phyloP scores from a whole-genome alignment of 1,284 basidiomycete genomes.

The Trichosporon coremiiforme region DNA sequence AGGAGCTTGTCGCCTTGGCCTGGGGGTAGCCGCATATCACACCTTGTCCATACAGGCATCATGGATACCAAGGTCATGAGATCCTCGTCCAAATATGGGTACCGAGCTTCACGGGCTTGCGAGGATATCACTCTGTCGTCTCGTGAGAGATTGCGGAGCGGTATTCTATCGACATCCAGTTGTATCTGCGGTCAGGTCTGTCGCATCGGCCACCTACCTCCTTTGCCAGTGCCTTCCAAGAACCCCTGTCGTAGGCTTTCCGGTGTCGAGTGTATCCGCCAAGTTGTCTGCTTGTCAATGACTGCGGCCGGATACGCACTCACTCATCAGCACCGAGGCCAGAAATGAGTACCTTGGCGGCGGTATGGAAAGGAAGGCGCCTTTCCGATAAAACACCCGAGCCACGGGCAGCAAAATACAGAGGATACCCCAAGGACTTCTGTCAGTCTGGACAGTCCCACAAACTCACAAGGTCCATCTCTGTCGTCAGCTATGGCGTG shows the following conservation, averaged over 20 bases:
- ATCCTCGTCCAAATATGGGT: conserved; percentile 81
- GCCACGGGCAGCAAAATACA: conserved; percentile 90
- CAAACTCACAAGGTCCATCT: conserved; percentile 82
- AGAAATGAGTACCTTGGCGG: conserved; percentile 80
- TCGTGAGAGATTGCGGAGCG: conserved; percentile 84
- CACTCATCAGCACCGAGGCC: conserved; percentile 92
- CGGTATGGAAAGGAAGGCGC: conserved; percentile 67
- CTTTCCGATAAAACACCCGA: conserved; percentile 63
- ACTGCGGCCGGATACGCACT: conserved; percentile 24
- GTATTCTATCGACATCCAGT: conserved; percentile 87
- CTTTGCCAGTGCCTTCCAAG: conserved; percentile 73
- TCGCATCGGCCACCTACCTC: conserved; percentile 69
- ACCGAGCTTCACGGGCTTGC: conserved; percentile 84
- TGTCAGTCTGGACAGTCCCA: conserved; percentile 15
- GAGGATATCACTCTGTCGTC: conserved; percentile 90
- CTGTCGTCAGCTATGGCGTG: conserved; percentile 42
- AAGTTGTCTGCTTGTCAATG: conserved; percentile 61
- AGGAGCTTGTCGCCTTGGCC: conserved; percentile 87
- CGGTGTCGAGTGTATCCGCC: conserved; percentile 93
- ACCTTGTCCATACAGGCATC: conserved; percentile 76
- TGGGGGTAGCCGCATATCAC: conserved; percentile 61
- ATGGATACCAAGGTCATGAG: conserved; percentile 72
- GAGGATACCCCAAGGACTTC: conserved; percentile 83
- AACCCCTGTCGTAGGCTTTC: conserved; percentile 67
- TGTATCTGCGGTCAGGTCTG: conserved; percentile 68